Base-by-base conservation (phyloP, 129 eudicot genomes). In the Kitagawia praeruptora region DNA sequence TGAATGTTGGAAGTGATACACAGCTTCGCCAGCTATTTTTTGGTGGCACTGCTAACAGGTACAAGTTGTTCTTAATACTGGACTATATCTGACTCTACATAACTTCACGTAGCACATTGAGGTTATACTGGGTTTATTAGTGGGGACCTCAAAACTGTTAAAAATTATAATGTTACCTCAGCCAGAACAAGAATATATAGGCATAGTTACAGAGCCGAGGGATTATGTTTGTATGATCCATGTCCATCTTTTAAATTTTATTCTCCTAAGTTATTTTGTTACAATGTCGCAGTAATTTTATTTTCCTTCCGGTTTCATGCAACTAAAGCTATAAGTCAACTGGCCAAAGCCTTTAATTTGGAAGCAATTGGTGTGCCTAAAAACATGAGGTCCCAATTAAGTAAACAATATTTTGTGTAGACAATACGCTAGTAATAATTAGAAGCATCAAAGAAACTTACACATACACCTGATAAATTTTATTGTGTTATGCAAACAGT, bases 1-100 rank as follows among this genome's bases (percentile, higher is more conserved):
- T 96, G 98, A 96, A 96, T 51, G 93, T 96, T 44, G 97, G 98
- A 28, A 96, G 99, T 81, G 99, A 96, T 83, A 41, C 96, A 47
- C 99, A 96, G 85, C 80, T 96, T 69, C 88, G 98, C 28, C 92
- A 87, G 79, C 92, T 96, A 39, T 86, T 96, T 77, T 96, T 96
- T 80, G 99, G 99, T 64, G 99, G 97, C 49, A 81, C 85, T 45
- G 72, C 61, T 34, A 96, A 96, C 87, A 90, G 97, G 99, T 90
- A 85, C 25, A 80, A 41, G 54, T 46, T 64, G 53, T 28, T 40
- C 5, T 46, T 14, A 18, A 72, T 8, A 23, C 40, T 21, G 38
- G 48, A 53, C n/a, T 39, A 51, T 16, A 31, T 49, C 58, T 12
- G 8, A 34, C 46, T 31, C 13, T 37, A 76, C 19, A 34, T 23